phyloP scores from a whole-genome alignment of 345 rosid genomes.

The Hypericum perforatum region DNA sequence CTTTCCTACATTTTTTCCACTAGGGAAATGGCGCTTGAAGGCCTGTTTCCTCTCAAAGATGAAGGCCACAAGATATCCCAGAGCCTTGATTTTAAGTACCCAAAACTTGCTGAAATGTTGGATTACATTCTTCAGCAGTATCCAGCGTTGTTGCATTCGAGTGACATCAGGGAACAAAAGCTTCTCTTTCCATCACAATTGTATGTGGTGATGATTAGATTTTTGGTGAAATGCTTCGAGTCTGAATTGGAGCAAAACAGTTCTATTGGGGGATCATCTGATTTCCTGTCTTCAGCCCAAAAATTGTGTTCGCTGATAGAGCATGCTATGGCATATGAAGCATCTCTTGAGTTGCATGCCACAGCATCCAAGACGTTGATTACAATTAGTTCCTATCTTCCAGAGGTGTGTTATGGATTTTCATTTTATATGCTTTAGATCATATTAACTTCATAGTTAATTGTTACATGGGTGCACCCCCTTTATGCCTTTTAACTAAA shows the following conservation, averaged over 20 bases:
- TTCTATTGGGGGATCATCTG: conserved; percentile 38
- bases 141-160: conserved; percentile 55
- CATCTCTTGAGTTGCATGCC: conserved; percentile 78
- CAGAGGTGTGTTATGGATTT: conserved; percentile 41
- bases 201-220: conserved; percentile 67
- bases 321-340: conserved; percentile 81
- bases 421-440: conserved; percentile 2
- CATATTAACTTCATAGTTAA: neutral
- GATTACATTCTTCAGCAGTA: conserved; percentile 68
- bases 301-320: conserved; percentile 67
- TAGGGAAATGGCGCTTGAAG: conserved; percentile 90
- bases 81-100: conserved; percentile 44
- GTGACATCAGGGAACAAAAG: conserved; percentile 58
- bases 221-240: conserved; percentile 77
- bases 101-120: conserved; percentile 62
- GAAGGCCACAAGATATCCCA: conserved; percentile 30
- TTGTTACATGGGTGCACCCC: neutral
- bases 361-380: conserved; percentile 68
- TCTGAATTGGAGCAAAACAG: conserved; percentile 52
- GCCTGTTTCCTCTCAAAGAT: conserved; percentile 57
- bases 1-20: conserved; percentile 2
- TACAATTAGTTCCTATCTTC: conserved; percentile 65
- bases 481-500: neutral
- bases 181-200: conserved; percentile 71
- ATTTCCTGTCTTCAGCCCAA: conserved; percentile 53